phyloP scores from a whole-genome alignment of 257 asterid species.

The Henckelia pumila region DNA sequence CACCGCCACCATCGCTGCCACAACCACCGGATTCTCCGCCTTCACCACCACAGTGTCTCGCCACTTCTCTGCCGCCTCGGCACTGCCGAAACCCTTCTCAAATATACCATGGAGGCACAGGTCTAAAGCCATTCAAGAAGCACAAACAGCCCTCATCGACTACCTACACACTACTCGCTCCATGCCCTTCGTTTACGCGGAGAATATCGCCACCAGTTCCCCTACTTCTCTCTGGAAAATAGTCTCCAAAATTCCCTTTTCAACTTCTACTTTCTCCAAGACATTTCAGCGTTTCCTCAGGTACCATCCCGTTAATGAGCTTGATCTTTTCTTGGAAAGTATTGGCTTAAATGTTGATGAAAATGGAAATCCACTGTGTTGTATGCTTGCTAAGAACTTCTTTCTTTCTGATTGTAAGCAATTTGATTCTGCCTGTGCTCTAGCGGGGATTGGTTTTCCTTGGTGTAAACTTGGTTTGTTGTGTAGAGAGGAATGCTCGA shows the following conservation, averaged over 20 bases:
- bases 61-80: slow-evolving; percentile 30
- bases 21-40: slow-evolving; percentile 19
- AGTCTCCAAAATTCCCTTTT: slow-evolving; percentile 43
- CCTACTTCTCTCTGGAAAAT: slow-evolving; percentile 39
- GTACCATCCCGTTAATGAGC: slow-evolving; percentile 69
- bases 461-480: slow-evolving; percentile 53
- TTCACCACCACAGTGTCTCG: slow-evolving; percentile 26
- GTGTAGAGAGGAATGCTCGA: slow-evolving; percentile 31
- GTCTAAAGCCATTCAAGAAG: slow-evolving; percentile 44
- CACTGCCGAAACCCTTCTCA: slow-evolving; percentile 38
- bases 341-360: slow-evolving; percentile 40
- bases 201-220: slow-evolving; percentile 47
- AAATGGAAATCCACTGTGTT: slow-evolving; percentile 14
- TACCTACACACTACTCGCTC: slow-evolving; percentile 64
- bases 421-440: slow-evolving; percentile 44
- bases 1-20: slow-evolving; percentile 26
- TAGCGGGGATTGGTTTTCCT: slow-evolving; percentile 59
- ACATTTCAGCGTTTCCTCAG: slow-evolving; percentile 48
- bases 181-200: slow-evolving; percentile 56
- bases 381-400: slow-evolving; percentile 30
- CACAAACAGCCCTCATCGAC: slow-evolving; percentile 50
- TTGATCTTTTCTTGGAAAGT: slow-evolving; percentile 62
- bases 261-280: slow-evolving; percentile 25
- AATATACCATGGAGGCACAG: slow-evolving; percentile 47
- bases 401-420: slow-evolving; percentile 51